Evolutionary conservation across 1,284 basidiomycete species (phyloP).

Genomic region (Fomitopsis betulina): DNA sequence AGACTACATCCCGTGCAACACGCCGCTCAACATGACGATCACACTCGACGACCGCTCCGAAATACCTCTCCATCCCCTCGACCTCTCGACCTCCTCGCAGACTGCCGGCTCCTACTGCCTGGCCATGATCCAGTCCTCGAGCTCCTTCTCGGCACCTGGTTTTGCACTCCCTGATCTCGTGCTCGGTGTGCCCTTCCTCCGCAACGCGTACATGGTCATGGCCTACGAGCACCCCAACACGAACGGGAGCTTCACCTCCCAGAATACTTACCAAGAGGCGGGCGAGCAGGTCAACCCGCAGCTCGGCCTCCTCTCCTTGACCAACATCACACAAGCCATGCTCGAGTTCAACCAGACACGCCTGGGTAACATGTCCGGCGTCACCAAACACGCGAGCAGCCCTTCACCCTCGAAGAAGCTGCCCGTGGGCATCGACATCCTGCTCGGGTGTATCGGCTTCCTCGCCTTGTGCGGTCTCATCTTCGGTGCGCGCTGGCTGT

Average conservation of each 20-base stretch:
- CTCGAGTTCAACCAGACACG: not conserved
- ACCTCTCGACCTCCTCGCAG: slow-evolving; percentile 54
- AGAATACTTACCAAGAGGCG: slow-evolving; percentile 10
- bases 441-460: slow-evolving; percentile 53
- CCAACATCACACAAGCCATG: slow-evolving; percentile 32
- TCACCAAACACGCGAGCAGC: too few species aligned
- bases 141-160: too few species aligned
- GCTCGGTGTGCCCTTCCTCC: slow-evolving; percentile 70
- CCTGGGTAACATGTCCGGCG: not conserved
- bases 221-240: slow-evolving; percentile 48
- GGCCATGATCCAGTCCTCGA: slow-evolving; percentile 52
- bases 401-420: slow-evolving; percentile 30
- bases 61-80: slow-evolving; percentile 66
- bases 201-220: slow-evolving; percentile 70
- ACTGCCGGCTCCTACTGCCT: slow-evolving; percentile 44
- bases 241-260: slow-evolving; percentile 39
- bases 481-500: slow-evolving; percentile 49
- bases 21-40: slow-evolving; percentile 65
- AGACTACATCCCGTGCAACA: slow-evolving; percentile 71
- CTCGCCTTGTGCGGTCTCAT: slow-evolving; percentile 48
- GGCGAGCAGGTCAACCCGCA: slow-evolving; percentile 34
- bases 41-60: slow-evolving; percentile 51
- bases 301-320: slow-evolving; percentile 56
- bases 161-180: slow-evolving; percentile 51
- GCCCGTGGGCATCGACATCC: slow-evolving; percentile 54